Percentiles rank a stretch among this genome's conserved stretches.
These are phyloP conservation scores for Chlorencoelia australis DNA, from an alignment of 2,329 filamentous ascomycete species.

Conservation along the genomic window DNA sequence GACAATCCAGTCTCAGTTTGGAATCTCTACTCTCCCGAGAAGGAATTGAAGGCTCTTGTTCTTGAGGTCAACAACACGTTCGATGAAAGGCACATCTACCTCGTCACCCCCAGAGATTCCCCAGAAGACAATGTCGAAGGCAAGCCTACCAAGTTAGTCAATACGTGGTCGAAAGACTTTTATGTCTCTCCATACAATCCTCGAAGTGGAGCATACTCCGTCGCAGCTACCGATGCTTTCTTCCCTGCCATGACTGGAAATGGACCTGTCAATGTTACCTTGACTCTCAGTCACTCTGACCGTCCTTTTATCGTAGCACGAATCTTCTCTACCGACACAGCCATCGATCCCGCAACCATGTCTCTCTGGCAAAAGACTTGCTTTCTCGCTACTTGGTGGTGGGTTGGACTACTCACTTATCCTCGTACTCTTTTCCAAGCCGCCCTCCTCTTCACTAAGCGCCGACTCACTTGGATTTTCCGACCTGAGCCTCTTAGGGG, in stretches of 20 bases:
- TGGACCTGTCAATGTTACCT: constrained; percentile 52
- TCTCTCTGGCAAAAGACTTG: constrained; percentile 31
- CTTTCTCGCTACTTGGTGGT: constrained; percentile 52
- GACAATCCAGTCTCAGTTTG: constrained; percentile 74
- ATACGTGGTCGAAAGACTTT: constrained; percentile 59
- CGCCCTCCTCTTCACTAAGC: constrained; percentile 42
- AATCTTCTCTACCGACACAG: constrained; percentile 41
- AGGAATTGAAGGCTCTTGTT: constrained; percentile 52
- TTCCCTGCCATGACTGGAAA: constrained; percentile 33
- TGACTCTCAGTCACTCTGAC: constrained; percentile 50
- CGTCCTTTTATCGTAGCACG: constrained; percentile 51
- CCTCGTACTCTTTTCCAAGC: constrained; percentile 57
- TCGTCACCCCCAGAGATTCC: constrained; percentile 36
- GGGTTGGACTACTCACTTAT: constrained; percentile 56
- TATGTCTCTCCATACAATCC: constrained; percentile 70
- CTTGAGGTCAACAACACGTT: constrained; percentile 72
- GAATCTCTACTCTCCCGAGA: constrained; percentile 58
- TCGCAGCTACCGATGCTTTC: constrained; percentile 40
- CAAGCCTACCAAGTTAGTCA: constrained; percentile 31
- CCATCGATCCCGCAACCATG: constrained; percentile 41
- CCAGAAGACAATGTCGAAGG: constrained; percentile 7
- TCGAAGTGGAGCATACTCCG: constrained; percentile 43
- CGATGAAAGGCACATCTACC: constrained; percentile 58
- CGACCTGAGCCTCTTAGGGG: constrained; percentile 50
- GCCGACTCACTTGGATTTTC: constrained; percentile 53